A percentile compares a stretch with the other conserved stretches of the same genome.
These are phyloP conservation scores for Fusarium agapanthi DNA, from an alignment of 2,329 filamentous ascomycete species.

Conservation along the genomic window DNA sequence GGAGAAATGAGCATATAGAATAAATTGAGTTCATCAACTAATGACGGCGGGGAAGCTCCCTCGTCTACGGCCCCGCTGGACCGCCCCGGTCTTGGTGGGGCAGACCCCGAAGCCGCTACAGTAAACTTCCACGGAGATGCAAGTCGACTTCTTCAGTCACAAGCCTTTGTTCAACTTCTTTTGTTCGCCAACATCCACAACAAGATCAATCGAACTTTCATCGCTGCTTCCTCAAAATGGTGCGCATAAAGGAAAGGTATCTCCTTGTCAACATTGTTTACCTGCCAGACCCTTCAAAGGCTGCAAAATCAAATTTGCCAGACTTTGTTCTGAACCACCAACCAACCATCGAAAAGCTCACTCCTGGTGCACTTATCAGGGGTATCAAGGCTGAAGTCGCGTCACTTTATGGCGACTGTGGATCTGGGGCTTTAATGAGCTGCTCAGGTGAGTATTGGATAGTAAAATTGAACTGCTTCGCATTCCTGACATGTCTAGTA, in stretches of 20 bases:
- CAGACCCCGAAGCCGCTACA: slow-evolving; percentile 22
- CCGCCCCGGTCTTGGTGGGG: slow-evolving; percentile 33
- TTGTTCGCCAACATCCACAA: neutral
- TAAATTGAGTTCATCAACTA: slow-evolving; percentile 10
- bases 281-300: slow-evolving; percentile 62
- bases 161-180: slow-evolving; percentile 3
- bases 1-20: neutral
- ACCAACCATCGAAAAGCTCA: slow-evolving; percentile 78
- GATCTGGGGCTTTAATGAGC: slow-evolving; percentile 76
- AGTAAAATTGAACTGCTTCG: neutral
- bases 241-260: slow-evolving; percentile 95
- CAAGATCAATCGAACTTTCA: neutral
- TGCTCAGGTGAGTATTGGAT: slow-evolving; percentile 65
- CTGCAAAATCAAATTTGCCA: slow-evolving; percentile 54
- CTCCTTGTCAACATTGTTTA: slow-evolving; percentile 95
- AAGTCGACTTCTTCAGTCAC: slow-evolving; percentile 16
- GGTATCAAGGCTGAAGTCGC: slow-evolving; percentile 76
- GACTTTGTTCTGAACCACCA: slow-evolving; percentile 78
- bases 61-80: slow-evolving; percentile 33
- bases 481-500: slow-evolving; percentile 60
- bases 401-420: slow-evolving; percentile 87
- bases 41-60: slow-evolving; percentile 31
- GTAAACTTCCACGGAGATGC: slow-evolving; percentile 15
- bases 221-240: slow-evolving; percentile 65
- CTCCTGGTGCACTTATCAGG: slow-evolving; percentile 69